Base-by-base conservation (phyloP, 352 stramenopile genomes). In the Thalassiosira sp. region DNA sequence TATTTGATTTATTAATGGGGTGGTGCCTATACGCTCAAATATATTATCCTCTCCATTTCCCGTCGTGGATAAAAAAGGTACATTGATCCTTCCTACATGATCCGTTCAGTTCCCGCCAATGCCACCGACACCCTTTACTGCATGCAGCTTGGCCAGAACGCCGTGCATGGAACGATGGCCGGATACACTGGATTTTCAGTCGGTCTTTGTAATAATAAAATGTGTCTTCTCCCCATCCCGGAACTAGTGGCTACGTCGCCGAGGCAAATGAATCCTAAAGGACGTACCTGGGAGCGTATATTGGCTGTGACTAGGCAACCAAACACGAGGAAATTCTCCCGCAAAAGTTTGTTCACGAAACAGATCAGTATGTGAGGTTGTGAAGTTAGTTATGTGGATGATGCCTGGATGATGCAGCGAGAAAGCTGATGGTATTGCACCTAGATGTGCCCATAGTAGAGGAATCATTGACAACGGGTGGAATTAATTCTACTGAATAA, bases 1-100 rank as follows among this genome's bases (percentile, higher is more conserved):
- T n/a, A n/a, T n/a, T n/a, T n/a, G n/a, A n/a, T n/a, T n/a, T n/a
- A n/a, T n/a, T n/a, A n/a, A n/a, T n/a, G n/a, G n/a, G n/a, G n/a
- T n/a, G n/a, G n/a, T n/a, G n/a, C n/a, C n/a, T n/a, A n/a, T n/a
- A n/a, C n/a, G n/a, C n/a, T n/a, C n/a, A n/a, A n/a, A n/a, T n/a
- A n/a, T n/a, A n/a, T n/a, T n/a, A n/a, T n/a, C 46, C 5, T 13
- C 46, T 31, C 15, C 53, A 94, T 97, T 81, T 93, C 84, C 70
- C 77, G n/a, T n/a, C n/a, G n/a, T n/a, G n/a, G n/a, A 97, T 54
- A 96, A 31, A 27, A 58, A 18, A 98, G 98, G 87, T 98, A 98
- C 88, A 98, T 99, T 84, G 96, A 99, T 83, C 96, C 96, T 62
- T 98, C 94, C 45, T 98, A 98, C 87, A 98, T 98, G 94, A 97